Evolutionary conservation across 345 rosid species (phyloP).

Genomic region (Salix exigua): DNA sequence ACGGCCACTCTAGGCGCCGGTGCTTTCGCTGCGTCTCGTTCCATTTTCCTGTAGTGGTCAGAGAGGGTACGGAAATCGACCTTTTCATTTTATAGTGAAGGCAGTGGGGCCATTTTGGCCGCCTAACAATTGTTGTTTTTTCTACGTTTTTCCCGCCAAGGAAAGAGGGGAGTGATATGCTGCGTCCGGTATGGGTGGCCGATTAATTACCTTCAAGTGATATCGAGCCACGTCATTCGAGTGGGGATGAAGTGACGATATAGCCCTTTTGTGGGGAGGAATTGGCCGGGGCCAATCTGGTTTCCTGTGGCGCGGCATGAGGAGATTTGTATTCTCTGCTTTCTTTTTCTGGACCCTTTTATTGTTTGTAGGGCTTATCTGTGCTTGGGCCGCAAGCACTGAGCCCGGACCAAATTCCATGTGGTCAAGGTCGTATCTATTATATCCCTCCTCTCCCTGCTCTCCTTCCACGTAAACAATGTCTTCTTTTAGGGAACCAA

Average conservation of each 20-base stretch:
- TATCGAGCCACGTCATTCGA: not conserved
- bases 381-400: too few species aligned
- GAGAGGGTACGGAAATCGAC: too few species aligned
- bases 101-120: too few species aligned
- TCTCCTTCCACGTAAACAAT: too few species aligned
- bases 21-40: not conserved
- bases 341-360: not conserved
- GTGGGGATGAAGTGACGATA: not conserved
- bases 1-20: constrained; percentile 67
- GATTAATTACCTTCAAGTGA: not conserved
- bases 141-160: not conserved
- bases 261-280: not conserved
- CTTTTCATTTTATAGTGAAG: too few species aligned
- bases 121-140: not conserved
- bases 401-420: too few species aligned
- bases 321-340: not conserved
- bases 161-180: not conserved
- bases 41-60: constrained; percentile 12
- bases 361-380: not conserved
- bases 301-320: not conserved
- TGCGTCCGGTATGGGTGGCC: not conserved
- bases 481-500: too few species aligned
- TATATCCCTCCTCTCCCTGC: too few species aligned
- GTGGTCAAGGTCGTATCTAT: too few species aligned
- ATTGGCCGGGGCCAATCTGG: not conserved